Evolutionary conservation across 73 alveolate species (phyloP), one percentile per base, ranked within the genome.

Genomic region (Paraurostyla sp.): DNA sequence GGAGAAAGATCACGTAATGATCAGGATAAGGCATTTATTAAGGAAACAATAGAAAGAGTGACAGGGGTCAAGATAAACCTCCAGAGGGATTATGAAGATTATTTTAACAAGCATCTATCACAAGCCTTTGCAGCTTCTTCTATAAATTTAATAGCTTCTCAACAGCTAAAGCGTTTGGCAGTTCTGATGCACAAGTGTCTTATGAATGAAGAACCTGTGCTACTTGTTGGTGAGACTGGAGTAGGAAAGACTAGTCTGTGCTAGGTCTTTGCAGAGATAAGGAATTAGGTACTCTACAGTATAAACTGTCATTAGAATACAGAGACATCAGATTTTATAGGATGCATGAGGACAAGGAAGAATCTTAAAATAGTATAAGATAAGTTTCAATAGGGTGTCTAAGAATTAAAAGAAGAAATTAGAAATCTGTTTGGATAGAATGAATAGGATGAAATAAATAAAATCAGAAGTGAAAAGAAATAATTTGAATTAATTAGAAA

Each of bases 141-240:
- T 54, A 43, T 63, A 18, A 18, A 46, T 15, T 46, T 46, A 46
- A 18, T 46, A 46, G 13, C 46, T 13, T 23, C 93, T 88, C 58
- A 93, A 96, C 90, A 98, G 97, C 81, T 98, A 73, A 93, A 96
- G 71, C 93, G 99, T 65, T 92, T 98, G 86, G 97, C 98, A 68
- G 97, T 99, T n/a, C 95, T 99, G 51, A 95, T 97, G 48, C 96
- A 97, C 81, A 97, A 97, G 89, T 98, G 99, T 76, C 76, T 97
- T 48, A 87, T 90, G 41, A 95, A 95, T 81, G 90, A 98, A 22
- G 99, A 99, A 87, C 99, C 99, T n/a, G 99, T 98, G 46, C 95
- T 99, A 38, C 93, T 99, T 30, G 98, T 99, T 29, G 99, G 99
- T 16, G 99, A 97, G 76, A 98, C 99, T 13, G 99, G 99, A 0